phyloP scores from a whole-genome alignment of 1,139 yeast genomes.

The Yamadazyma dushanensis region DNA sequence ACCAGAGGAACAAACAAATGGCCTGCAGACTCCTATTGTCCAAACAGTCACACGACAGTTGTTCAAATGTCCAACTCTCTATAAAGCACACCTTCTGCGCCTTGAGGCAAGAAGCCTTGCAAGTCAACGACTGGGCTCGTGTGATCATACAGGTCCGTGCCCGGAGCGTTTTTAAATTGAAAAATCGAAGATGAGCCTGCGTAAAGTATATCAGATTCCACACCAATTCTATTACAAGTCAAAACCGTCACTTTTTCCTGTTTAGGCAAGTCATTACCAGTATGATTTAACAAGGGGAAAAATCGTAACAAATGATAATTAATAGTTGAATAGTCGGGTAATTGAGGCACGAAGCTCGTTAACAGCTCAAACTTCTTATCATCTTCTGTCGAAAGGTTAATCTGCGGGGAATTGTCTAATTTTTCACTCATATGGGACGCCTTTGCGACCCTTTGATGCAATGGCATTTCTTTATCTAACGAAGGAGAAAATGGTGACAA shows the following conservation, averaged over 20 bases:
- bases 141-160: conserved; percentile 21
- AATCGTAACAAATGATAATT: conserved; percentile 74
- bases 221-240: conserved; percentile 71
- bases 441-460: conserved; percentile 13
- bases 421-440: conserved; percentile 12
- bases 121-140: conserved; percentile 53
- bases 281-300: conserved; percentile 58
- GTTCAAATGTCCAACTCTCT: conserved; percentile 53
- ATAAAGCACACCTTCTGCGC: conserved; percentile 59
- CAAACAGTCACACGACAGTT: no score
- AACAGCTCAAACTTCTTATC: conserved; percentile 8
- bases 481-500: conserved; percentile 57
- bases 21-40: no score
- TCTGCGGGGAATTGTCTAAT: background rate
- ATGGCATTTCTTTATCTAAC: conserved; percentile 20
- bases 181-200: conserved; percentile 70
- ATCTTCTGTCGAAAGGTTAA: conserved; percentile 2
- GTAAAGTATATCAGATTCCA: conserved; percentile 67
- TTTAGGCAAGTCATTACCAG: conserved; percentile 28
- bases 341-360: conserved; percentile 14
- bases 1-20: no score
- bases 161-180: conserved; percentile 42
- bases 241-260: conserved; percentile 37
- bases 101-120: conserved; percentile 58
- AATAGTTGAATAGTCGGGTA: conserved; percentile 29